Base-by-base conservation (phyloP, 805 yeast species). In the Priceomyces melissophilus region DNA sequence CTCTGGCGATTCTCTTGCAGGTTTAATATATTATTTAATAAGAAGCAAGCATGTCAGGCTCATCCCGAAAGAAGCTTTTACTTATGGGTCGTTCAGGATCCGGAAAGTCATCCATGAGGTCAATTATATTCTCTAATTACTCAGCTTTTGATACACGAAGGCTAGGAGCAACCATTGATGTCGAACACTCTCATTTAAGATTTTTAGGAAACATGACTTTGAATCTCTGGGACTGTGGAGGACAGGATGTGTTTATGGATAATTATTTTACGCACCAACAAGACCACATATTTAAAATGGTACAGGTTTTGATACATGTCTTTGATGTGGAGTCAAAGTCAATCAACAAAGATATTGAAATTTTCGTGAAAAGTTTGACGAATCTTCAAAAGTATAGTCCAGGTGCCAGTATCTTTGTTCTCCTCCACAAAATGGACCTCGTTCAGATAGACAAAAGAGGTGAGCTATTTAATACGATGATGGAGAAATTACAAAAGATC, bases 191-290 rank as follows among this genome's bases (percentile, higher is more conserved):
- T 2, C 96, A 91, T 64, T 67, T 93, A 41, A 71, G 98, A 38
- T 90, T 93, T 55, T 69, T 93, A 44, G 96, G 96, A 1, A 90
- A 91, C 59, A 88, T 93, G 95, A 89, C 97, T 1, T 70, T 93
- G 35, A 91, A 91, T 54, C 69, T 93, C 15, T 90, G 98, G 98
- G 99, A 93, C 62, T 93, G 99, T 65, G 99, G 98, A 54, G 96
- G 96, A 3, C 99, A 93, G 60, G 97, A 93, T 61, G 88, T 85
- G 2, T 93, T 90, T 51, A 90, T 93, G 87, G 97, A 91, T 56
- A 89, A 87, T 61, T 93, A 93, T 59, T 82, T 87, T 55, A 79
- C 90, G 3, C 82, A 87, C 40, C 95, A 88, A 48, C 81, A 87
- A 44, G 96, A 86, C 58, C 96, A 90, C 56, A 89, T 91, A 34